phyloP scores from a whole-genome alignment of 805 yeast species.

The Scheffersomyces coipomensis region DNA sequence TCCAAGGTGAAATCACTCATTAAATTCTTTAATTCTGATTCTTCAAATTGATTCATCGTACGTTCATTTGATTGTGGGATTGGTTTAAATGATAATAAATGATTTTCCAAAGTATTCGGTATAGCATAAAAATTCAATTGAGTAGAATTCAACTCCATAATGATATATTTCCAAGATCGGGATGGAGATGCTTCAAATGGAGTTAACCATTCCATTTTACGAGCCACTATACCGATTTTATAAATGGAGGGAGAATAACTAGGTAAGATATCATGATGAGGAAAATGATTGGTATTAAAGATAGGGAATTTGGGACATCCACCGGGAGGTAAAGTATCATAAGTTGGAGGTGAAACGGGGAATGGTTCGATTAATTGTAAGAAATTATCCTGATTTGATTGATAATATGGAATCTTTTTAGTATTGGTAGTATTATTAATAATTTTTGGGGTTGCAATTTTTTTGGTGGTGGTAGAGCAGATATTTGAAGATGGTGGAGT shows the following conservation, averaged over 20 bases:
- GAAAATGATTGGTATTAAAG: not conserved
- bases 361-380: slow-evolving; percentile 35
- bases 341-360: slow-evolving; percentile 39
- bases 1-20: slow-evolving; percentile 21
- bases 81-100: slow-evolving; percentile 19
- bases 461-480: not conserved
- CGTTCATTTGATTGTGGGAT: slow-evolving; percentile 5
- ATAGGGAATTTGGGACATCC: slow-evolving; percentile 43
- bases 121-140: slow-evolving; percentile 68
- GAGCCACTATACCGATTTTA: slow-evolving; percentile 52
- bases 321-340: slow-evolving; percentile 39
- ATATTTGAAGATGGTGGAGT: not conserved
- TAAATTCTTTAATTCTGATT: slow-evolving; percentile 6
- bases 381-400: slow-evolving; percentile 16
- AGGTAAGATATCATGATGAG: slow-evolving; percentile 52
- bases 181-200: slow-evolving; percentile 71
- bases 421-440: not conserved
- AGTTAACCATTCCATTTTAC: slow-evolving; percentile 74
- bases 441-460: no score
- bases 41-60: slow-evolving; percentile 9
- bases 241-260: slow-evolving; percentile 63
- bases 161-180: slow-evolving; percentile 68
- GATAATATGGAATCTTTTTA: not conserved
- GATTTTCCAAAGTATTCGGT: slow-evolving; percentile 30
- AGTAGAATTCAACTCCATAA: slow-evolving; percentile 81